Evolutionary conservation across 495 filamentous ascomycete genomes (phyloP), one percentile per base, ranked within the genome.

Genomic region (Penicillium lividum): DNA sequence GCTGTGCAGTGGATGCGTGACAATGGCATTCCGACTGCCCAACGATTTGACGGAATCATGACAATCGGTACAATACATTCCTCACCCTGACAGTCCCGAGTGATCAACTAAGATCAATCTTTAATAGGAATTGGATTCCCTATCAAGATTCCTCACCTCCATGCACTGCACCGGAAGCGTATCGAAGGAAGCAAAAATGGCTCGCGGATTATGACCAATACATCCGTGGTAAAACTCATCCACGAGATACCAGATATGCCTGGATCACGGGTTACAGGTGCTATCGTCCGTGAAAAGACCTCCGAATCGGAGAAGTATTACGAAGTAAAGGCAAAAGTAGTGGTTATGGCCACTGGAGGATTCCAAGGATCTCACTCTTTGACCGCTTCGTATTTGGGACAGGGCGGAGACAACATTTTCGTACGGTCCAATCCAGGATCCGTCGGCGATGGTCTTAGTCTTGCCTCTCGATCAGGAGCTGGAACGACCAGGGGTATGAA

Each of bases 1-100:
- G 67, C 64, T 0, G 67, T 69, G 8, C 67, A 67, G 44, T 69
- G 64, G 64, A 70, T 70, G 67, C 67, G 67, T 40, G 52, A 65
- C 0, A 65, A 62, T 46, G 62, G 56, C 3, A 59, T 70, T 7
- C 67, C 67, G 7, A 65, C 53, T 7, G 62, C 67, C 6, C 7
- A 61, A 1, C 57, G 67, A n/a, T 70, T 65, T 36, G 64, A 70
- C 43, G 67, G 67, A 3, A 70, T 70, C 34, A 67, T 70, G 64
- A 67, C 64, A n/a, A 70, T 70, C 15, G 64, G 67, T 67, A 61
- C 11, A 5, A 22, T 15, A 27, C 28, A 13, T 11, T 27, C 7
- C 30, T 36, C 7, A 2, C 15, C 11, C 16, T 11, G 5, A 1
- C 10, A 48, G 7, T 3, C 31, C n/a, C 9, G 48, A 51, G 15